These are phyloP conservation scores for Talaromyces islandicus DNA, from an alignment of 2,329 filamentous ascomycete genomes.

Conservation along the genomic window DNA sequence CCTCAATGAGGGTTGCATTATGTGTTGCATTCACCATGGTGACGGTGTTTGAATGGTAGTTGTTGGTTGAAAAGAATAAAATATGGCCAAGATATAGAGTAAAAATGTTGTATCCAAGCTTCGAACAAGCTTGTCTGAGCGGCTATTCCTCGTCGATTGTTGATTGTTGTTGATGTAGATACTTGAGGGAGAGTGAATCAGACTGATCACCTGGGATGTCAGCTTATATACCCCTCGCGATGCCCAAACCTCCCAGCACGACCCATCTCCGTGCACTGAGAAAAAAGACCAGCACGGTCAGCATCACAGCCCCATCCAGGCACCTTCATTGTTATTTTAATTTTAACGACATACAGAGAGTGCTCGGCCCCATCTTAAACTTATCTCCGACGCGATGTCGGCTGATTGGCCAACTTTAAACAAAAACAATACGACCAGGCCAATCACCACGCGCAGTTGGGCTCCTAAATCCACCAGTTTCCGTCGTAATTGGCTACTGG, in stretches of 20 bases:
- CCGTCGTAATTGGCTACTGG: too few relatives aligned
- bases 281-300: neutral
- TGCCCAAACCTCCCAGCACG: neutral
- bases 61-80: neutral
- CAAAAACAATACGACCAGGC: neutral
- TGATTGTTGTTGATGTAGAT: neutral
- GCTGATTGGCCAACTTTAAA: neutral
- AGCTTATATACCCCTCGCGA: neutral
- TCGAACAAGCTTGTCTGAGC: too few relatives aligned
- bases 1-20: slow-evolving; percentile 2
- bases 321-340: neutral
- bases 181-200: neutral
- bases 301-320: neutral
- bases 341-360: too few relatives aligned
- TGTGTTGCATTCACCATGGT: neutral
- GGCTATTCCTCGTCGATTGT: neutral
- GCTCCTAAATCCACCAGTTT: too few relatives aligned
- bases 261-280: neutral
- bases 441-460: neutral
- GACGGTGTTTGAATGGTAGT: neutral
- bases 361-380: neutral
- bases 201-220: too few relatives aligned
- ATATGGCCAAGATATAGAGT: neutral
- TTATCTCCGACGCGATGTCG: too few relatives aligned
- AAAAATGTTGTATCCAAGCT: too few relatives aligned